Evolutionary conservation across 352 stramenopile species (phyloP).

Genomic region (Phytophthora sp.): DNA sequence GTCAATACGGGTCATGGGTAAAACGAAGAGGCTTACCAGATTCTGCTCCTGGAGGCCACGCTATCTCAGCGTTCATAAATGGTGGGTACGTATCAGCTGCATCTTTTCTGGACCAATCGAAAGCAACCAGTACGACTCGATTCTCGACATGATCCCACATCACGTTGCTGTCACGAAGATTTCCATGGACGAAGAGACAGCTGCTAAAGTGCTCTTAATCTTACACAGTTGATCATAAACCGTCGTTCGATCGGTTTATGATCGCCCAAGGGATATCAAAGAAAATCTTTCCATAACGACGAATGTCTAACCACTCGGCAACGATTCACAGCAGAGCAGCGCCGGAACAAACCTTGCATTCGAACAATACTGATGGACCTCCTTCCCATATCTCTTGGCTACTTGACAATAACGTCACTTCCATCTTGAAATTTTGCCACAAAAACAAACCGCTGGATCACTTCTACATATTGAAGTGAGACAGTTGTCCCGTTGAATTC

Average conservation of each 20-base stretch:
- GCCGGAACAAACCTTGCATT: background rate
- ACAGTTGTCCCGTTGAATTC: too few species aligned
- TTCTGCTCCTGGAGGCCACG: slow-evolving; percentile 26
- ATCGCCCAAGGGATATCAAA: background rate
- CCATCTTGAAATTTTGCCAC: too few species aligned
- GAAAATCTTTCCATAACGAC: slow-evolving; percentile 37
- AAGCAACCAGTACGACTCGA: slow-evolving; percentile 44
- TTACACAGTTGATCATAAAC: slow-evolving; percentile 23
- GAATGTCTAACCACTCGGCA: slow-evolving; percentile 32
- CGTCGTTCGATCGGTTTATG: background rate
- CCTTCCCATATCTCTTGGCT: background rate
- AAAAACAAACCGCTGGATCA: too few species aligned
- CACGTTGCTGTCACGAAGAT: slow-evolving; percentile 27
- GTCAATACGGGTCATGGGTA: slow-evolving; percentile 18
- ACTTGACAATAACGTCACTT: slow-evolving; percentile 7
- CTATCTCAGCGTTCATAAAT: slow-evolving; percentile 38
- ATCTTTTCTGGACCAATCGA: slow-evolving; percentile 41
- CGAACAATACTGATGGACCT: background rate
- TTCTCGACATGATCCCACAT: slow-evolving; percentile 35
- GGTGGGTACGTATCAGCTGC: slow-evolving; percentile 25
- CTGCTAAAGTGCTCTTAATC: slow-evolving; percentile 15
- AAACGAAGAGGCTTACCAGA: slow-evolving; percentile 20
- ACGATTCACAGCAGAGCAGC: slow-evolving; percentile 20
- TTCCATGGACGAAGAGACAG: slow-evolving; percentile 13
- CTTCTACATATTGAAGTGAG: too few species aligned